Evolutionary conservation across 2,329 filamentous ascomycete genomes (phyloP), one percentile per base, ranked within the genome.

Genomic region (Aspergillus sp.): DNA sequence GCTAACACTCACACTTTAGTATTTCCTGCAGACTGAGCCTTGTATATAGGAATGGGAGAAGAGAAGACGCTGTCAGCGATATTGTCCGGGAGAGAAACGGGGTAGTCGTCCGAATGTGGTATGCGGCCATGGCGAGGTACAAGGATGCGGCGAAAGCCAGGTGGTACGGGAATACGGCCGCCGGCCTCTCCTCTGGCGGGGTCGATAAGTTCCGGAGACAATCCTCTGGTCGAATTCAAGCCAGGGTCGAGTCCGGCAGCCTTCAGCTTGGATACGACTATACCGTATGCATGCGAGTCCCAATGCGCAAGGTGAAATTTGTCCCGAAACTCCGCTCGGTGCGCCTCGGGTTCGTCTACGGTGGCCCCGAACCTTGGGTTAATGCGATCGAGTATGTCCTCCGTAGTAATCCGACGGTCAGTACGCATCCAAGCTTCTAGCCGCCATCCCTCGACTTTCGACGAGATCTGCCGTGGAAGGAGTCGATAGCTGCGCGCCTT

Each of bases 371-470:
- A 4, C 7, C 27, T 25, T 4, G 42, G 44, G 25, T 44, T 39
- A 15, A 51, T 36, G 3, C 49, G 41, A 28, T 46, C 44, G 8
- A 49, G 36, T 24, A 53, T 51, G 15, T 53, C 49, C 8, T 37
- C 7, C 4, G 29, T 22, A 3, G 33, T 39, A 27, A 52, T 47
- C 11, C 47, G 42, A 13, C 43, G 38, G 29, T 53, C 49, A 5
- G 44, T 22, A 16, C 47, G 47, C 20, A 40, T 28, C 49, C 49
- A 53, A 16, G 48, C 42, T 33, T 52, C 49, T 13, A 50, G 33
- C 5, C 50, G 36, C 44, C 44, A 53, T 8, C 40, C 47, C 28
- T 47, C 44, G 1, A 44, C 44, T 11, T 30, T 15, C n/a, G 44
- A 48, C 1, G 45, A 47, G 15, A 48, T 47, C 6, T 34, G 44